Evolutionary conservation across 345 rosid genomes (phyloP), one percentile per base, ranked within the genome.

Genomic region (Xanthoceras sorbifolium): DNA sequence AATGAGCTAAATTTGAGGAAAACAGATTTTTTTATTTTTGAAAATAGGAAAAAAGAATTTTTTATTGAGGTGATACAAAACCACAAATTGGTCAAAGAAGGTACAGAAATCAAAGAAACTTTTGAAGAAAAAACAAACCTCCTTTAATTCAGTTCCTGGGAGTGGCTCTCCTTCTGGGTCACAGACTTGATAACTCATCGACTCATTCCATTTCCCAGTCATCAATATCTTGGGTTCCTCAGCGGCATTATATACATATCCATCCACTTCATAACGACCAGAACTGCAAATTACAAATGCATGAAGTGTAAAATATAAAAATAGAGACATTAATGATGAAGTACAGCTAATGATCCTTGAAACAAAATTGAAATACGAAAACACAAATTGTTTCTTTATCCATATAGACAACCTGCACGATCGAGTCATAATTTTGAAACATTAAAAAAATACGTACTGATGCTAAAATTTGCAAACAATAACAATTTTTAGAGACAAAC

Each of bases 241-340:
- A 67, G 83, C 69, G 54, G 93, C 85, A 79, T 89, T 88, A 65
- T 89, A 92, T 26, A 92, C 93, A 79, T 92, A 92, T 65, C 97
- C 97, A 69, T 92, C 94, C 79, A 92, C 93, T 83, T 92, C 97
- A 79, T 89, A 90, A 50, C 94, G 93, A 78, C 97, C 97, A 88
- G 95, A 84, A 69, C 97, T 92, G 89, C 77, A 75, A 78, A 82
- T 65, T 66, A 75, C 59, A 7, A 59, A 34, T 11, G 62, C 64
- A 72, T 25, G n/a, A 74, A 23, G 46, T n/a, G 42, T 67, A 23
- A 38, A 48, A 63, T 52, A 34, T 15, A 66, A 14, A 23, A 72
- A 55, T 23, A 63, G 50, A 44, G 5, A 54, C 14, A 34, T 28
- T 9, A 23, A 52, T 31, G 36, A 29, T 48, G 61, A 69, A 44